Evolutionary conservation across 306 rosid genomes (phyloP).

Genomic region (Ceratonia siliqua): DNA sequence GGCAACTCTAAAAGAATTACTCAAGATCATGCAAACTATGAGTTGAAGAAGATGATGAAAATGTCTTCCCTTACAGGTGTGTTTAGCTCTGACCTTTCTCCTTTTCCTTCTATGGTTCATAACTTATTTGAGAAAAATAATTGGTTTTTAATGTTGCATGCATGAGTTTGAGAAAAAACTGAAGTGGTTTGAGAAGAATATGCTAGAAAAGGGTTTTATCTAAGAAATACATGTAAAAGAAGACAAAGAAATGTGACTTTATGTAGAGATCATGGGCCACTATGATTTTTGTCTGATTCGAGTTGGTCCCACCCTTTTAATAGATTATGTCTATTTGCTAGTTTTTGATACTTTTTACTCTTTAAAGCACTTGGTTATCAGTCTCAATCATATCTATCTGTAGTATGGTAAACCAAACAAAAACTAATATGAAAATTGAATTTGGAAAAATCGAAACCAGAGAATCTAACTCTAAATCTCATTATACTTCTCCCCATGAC

Average conservation of each 20-base stretch:
- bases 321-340: constrained; percentile 34
- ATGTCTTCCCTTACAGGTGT: constrained; percentile 84
- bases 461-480: not conserved
- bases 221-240: no score
- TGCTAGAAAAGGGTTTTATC: constrained; percentile 7
- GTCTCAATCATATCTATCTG: constrained; percentile 28
- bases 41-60: constrained; percentile 84
- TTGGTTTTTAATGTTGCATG: not conserved
- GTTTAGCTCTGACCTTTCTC: constrained; percentile 25
- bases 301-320: constrained; percentile 44
- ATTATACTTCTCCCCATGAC: not conserved
- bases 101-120: not conserved
- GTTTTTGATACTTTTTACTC: constrained; percentile 25
- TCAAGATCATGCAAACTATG: constrained; percentile 90
- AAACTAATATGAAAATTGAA: not conserved
- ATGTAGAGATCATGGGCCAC: constrained; percentile 46
- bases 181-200: not conserved
- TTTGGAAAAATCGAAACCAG: constrained; percentile 3
- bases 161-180: constrained; percentile 7
- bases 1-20: constrained; percentile 85
- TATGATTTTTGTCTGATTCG: constrained; percentile 41
- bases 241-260: constrained; percentile 44
- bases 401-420: constrained; percentile 4
- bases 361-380: constrained; percentile 31
- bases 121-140: not conserved